phyloP scores from a whole-genome alignment of 2,329 filamentous ascomycete species.

The Cryphonectria naterciae region DNA sequence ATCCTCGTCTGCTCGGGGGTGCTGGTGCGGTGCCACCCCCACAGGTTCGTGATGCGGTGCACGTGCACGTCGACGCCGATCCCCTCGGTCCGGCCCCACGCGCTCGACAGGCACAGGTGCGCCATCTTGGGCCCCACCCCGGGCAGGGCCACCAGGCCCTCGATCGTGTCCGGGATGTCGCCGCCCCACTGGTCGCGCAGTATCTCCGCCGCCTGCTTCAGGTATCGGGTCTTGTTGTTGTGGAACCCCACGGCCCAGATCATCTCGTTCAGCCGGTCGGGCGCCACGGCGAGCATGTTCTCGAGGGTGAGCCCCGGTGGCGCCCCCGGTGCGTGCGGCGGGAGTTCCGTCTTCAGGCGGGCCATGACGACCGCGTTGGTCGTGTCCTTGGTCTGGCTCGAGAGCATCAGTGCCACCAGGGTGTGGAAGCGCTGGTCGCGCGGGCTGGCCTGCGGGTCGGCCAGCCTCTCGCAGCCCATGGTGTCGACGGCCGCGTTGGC shows the following conservation, averaged over 20 bases:
- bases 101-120: slow-evolving; percentile 81
- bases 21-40: slow-evolving; percentile 86
- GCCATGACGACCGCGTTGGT: slow-evolving; percentile 84
- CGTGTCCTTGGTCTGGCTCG: slow-evolving; percentile 90
- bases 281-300: slow-evolving; percentile 74
- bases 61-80: slow-evolving; percentile 96
- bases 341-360: slow-evolving; percentile 75
- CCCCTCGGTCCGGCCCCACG: slow-evolving; percentile 66
- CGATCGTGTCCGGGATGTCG: slow-evolving; percentile 80
- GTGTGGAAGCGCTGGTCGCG: slow-evolving; percentile 79
- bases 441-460: slow-evolving; percentile 53
- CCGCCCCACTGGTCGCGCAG: slow-evolving; percentile 70
- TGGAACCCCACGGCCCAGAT: slow-evolving; percentile 90
- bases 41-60: slow-evolving; percentile 90
- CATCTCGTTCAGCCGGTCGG: slow-evolving; percentile 68
- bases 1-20: slow-evolving; percentile 81
- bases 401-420: slow-evolving; percentile 85
- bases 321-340: slow-evolving; percentile 50
- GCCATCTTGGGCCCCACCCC: slow-evolving; percentile 96
- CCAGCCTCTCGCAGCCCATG: slow-evolving; percentile 89
- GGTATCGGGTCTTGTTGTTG: slow-evolving; percentile 86
- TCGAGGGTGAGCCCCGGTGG: slow-evolving; percentile 68
- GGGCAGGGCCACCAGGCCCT: slow-evolving; percentile 75
- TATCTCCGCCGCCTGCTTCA: slow-evolving; percentile 75
- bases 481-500: slow-evolving; percentile 89